These are phyloP conservation scores for Backusella sp. DNA, from an alignment of 192 early-diverging fungal species.

Conservation along the genomic window DNA sequence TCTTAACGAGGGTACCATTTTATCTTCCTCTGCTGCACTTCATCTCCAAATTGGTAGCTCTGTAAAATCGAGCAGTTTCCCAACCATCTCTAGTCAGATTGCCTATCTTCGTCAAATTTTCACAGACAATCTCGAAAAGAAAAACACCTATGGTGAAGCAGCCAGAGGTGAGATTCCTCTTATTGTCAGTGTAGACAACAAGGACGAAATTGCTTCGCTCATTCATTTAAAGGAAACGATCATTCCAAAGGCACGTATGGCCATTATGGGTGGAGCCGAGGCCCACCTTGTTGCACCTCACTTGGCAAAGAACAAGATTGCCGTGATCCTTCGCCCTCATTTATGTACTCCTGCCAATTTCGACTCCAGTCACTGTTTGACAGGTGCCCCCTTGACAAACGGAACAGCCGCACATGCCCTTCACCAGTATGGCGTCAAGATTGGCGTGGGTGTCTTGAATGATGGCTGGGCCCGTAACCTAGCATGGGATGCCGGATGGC, in stretches of 20 bases:
- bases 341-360: constrained; percentile 63
- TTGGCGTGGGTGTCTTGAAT: constrained; percentile 51
- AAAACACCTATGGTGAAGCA: constrained; percentile 40
- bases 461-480: constrained; percentile 60
- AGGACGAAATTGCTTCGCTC: constrained; percentile 66
- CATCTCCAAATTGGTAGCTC: constrained; percentile 58
- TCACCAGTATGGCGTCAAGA: constrained; percentile 56
- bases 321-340: constrained; percentile 64
- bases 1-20: constrained; percentile 38
- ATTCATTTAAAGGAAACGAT: constrained; percentile 57
- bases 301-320: constrained; percentile 50
- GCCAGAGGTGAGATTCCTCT: constrained; percentile 51
- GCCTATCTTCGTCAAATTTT: constrained; percentile 44
- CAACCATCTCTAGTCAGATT: constrained; percentile 56
- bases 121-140: constrained; percentile 24
- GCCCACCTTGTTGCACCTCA: constrained; percentile 61
- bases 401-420: constrained; percentile 55
- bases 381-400: constrained; percentile 50
- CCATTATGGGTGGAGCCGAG: constrained; percentile 67
- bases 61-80: constrained; percentile 37
- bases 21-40: constrained; percentile 54
- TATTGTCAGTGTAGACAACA: constrained; percentile 46
- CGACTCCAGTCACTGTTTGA: constrained; percentile 59
- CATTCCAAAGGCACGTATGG: constrained; percentile 41
- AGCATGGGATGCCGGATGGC: constrained; percentile 81